Conservation (phyloP, 306 rosid species). For the Gleditsia sinensis region DNA sequence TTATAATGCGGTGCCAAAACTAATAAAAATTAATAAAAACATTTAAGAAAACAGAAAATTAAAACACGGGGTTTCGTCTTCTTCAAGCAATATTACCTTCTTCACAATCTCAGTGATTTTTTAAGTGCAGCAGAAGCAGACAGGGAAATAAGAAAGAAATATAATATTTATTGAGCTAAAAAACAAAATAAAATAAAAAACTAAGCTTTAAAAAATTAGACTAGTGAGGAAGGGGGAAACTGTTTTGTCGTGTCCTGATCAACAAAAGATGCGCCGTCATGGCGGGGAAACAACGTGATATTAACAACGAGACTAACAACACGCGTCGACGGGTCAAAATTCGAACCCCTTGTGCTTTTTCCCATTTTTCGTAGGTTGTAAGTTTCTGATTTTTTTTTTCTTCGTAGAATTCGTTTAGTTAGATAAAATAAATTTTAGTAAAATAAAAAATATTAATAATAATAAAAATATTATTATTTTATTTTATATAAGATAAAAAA, state of each 20-base stretch:
- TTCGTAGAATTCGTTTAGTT: too few relatives aligned
- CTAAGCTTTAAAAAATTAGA: background rate
- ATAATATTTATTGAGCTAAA: background rate
- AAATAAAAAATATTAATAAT: too few relatives aligned
- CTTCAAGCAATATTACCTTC: background rate
- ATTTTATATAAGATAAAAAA: too few relatives aligned
- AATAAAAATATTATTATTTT: too few relatives aligned
- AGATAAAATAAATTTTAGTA: too few relatives aligned
- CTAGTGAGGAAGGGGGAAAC: background rate
- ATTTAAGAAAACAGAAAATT: background rate
- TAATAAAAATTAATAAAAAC: background rate
- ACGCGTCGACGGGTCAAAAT: background rate
- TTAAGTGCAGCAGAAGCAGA: background rate
- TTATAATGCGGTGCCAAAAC: background rate
- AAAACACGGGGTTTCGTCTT: background rate
- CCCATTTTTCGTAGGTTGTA: background rate
- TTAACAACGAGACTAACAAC: background rate
- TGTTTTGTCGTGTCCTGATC: background rate
- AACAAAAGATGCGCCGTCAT: conserved; percentile 18
- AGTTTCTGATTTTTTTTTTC: background rate
- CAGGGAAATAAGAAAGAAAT: background rate
- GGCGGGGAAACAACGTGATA: background rate
- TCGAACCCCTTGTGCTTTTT: too few relatives aligned
- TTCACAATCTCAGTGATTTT: background rate
- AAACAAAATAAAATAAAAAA: background rate